Evolutionary conservation across 371 early-diverging fungal species (phyloP), one percentile per base, ranked within the genome.

Genomic region (Fennellomyces sp.): DNA sequence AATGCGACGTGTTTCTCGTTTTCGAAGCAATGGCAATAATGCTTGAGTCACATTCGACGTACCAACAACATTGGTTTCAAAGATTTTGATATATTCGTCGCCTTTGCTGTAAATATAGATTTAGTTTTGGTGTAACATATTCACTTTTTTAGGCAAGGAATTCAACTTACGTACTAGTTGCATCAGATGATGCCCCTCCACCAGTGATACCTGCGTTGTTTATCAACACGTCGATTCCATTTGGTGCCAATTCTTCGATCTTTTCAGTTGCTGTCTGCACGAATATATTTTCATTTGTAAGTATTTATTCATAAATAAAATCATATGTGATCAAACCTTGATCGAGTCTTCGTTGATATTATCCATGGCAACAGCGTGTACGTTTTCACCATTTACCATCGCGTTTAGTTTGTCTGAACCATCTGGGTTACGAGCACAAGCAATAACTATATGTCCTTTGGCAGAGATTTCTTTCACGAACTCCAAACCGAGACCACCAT

Each of bases 401-500:
- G 35, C 28, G 25, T 47, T 4, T 6, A 75, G 54, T 2, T 52
- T 62, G 13, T 39, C 26, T 2, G 76, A 61, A 4, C 11, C 36
- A n/a, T 63, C 60, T 30, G 76, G 74, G 3, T 66, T 64, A 58
- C 79, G 73, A 42, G 66, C 76, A 50, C 67, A 65, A 8, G 79
- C 74, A 55, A 76, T 68, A 2, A 73, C 69, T 4, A 41, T 68
- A 36, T 79, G 45, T 19, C 73, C 73, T 33, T 61, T 56, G 3
- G 49, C 56, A 10, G 58, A 29, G 7, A 75, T 38, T 51, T 78
- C 75, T 42, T 64, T 70, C 8, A 72, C 71, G 8, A 78, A 72
- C 57, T 78, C 78, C 12, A 75, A 60, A 11, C 78, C 78, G 50
- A 78, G 55, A 42, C 78, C 78, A 21, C 75, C 71, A 8, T 70